phyloP scores from a whole-genome alignment of 768 basidiomycete species.

The Mycena venus region DNA sequence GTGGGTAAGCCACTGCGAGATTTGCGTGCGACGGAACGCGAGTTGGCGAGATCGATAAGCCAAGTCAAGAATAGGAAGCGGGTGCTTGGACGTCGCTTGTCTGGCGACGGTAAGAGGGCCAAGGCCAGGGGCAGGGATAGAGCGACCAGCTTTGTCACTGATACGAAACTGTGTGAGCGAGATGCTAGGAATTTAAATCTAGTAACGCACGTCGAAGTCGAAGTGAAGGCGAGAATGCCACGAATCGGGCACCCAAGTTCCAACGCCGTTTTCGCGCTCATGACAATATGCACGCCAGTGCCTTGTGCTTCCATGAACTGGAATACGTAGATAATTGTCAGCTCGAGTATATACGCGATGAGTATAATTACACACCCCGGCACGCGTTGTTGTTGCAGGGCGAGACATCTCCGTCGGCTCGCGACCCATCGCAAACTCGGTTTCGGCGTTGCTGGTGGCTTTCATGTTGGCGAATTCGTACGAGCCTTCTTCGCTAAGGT shows the following conservation, averaged over 20 bases:
- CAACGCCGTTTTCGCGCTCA: constrained; percentile 96
- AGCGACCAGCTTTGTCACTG: constrained; percentile 98
- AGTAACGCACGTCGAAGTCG: constrained; percentile 88
- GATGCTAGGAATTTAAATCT: neutral
- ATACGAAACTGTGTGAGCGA: constrained; percentile 22
- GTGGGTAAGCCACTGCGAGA: constrained; percentile 93
- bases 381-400: constrained; percentile 94
- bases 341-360: constrained; percentile 2
- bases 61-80: constrained; percentile 85
- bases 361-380: constrained; percentile 75
- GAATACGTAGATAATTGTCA: constrained; percentile 19
- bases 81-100: constrained; percentile 83
- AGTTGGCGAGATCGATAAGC: constrained; percentile 95
- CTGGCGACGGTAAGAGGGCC: constrained; percentile 93
- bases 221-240: constrained; percentile 94
- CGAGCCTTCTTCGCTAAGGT: constrained; percentile 97
- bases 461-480: constrained; percentile 99
- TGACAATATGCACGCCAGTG: constrained; percentile 96
- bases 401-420: constrained; percentile 99
- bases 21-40: constrained; percentile 94
- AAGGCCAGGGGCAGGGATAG: constrained; percentile 95
- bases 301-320: constrained; percentile 98
- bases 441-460: constrained; percentile 96
- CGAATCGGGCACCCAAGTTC: constrained; percentile 95
- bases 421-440: constrained; percentile 98